Conservation (phyloP, 2,329 filamentous ascomycete species). For the Pseudogymnoascus sp. region DNA sequence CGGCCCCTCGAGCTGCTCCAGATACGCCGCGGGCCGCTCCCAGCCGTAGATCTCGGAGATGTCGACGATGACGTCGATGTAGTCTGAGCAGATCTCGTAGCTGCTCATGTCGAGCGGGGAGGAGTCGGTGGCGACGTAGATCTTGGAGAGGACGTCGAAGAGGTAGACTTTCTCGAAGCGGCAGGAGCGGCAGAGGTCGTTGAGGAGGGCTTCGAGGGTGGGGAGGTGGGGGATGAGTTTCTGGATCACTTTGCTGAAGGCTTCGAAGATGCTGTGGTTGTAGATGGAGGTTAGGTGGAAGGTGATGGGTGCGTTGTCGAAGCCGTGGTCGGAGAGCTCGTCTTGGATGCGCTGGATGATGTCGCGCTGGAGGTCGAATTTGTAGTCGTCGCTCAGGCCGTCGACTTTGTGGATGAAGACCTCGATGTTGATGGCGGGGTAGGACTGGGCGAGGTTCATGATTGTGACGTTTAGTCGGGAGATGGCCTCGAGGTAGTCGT, state of each 20-base stretch:
- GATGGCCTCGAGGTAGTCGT: conserved; percentile 92
- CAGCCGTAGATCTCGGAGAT: conserved; percentile 93
- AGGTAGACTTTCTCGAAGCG: conserved; percentile 97
- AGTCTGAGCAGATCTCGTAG: conserved; percentile 97
- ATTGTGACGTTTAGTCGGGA: conserved; percentile 82
- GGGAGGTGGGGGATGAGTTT: conserved; percentile 91
- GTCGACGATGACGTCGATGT: conserved; percentile 97
- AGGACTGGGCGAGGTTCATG: conserved; percentile 76
- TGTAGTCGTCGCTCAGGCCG: conserved; percentile 93
- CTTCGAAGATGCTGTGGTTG: conserved; percentile 97
- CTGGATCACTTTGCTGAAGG: conserved; percentile 96
- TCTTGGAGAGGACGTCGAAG: conserved; percentile 95
- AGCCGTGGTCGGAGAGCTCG: conserved; percentile 85
- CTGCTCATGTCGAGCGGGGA: conserved; percentile 88
- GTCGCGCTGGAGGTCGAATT: conserved; percentile 90
- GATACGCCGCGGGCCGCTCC: conserved; percentile 48
- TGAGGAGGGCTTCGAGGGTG: conserved; percentile 87
- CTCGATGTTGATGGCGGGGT: conserved; percentile 91
- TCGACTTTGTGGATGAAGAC: conserved; percentile 99
- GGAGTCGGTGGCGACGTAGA: conserved; percentile 95
- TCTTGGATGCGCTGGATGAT: conserved; percentile 95
- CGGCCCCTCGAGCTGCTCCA: conserved; percentile 49
- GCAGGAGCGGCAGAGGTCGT: conserved; percentile 86
- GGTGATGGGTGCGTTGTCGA: conserved; percentile 86
- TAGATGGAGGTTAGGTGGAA: conserved; percentile 98